These are phyloP conservation scores for Rhizomucor pusillus DNA, from an alignment of 371 early-diverging fungal genomes.

Conservation along the genomic window DNA sequence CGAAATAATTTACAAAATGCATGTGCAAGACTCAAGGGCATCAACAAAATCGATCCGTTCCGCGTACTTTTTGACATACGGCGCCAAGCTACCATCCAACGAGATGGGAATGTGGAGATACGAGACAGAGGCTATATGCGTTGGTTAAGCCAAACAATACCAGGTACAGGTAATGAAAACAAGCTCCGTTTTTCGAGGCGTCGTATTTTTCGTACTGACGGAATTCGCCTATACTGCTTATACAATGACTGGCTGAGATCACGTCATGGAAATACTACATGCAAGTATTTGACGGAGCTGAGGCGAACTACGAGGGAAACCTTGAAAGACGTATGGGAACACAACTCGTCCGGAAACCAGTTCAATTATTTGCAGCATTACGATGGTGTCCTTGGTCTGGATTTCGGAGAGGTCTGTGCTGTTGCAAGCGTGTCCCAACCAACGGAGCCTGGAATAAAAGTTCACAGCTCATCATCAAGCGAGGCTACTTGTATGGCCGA, in stretches of 20 bases:
- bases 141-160: conserved; percentile 2
- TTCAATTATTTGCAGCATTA: conserved; percentile 1
- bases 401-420: conserved; percentile 3
- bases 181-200: not conserved
- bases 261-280: not conserved
- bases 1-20: too few species aligned
- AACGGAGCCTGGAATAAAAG: not conserved
- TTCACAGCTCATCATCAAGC: conserved; percentile 6
- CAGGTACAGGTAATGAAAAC: conserved; percentile 3
- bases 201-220: not conserved
- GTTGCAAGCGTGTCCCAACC: conserved; percentile 2
- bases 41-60: not conserved
- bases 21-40: too few species aligned
- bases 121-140: not conserved
- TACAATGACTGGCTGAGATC: not conserved
- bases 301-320: not conserved
- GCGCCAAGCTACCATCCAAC: conserved; percentile 1
- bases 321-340: not conserved
- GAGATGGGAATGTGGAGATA: conserved; percentile 2
- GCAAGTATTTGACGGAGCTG: not conserved
- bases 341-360: not conserved
- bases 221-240: not conserved
- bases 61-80: conserved; percentile 2
- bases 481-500: conserved; percentile 4
- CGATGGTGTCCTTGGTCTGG: conserved; percentile 5